Evolutionary conservation across 768 basidiomycete genomes (phyloP).

Genomic region (Boletus edulis): DNA sequence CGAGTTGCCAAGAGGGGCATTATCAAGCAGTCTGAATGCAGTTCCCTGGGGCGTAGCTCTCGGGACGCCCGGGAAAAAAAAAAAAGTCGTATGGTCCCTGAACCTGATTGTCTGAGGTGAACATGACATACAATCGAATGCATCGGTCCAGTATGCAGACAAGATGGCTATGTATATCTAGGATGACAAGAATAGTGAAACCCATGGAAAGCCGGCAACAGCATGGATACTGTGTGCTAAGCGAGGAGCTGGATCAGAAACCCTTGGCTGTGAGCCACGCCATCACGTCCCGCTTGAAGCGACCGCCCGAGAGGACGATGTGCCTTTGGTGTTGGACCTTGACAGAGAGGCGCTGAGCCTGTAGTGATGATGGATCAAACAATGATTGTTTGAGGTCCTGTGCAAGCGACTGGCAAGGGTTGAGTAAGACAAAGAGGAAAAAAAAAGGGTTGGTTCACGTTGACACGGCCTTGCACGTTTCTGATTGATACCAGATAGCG

Average conservation of each 20-base stretch:
- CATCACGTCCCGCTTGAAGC: constrained; percentile 58
- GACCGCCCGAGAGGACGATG: constrained; percentile 58
- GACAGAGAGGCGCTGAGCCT: constrained; percentile 50
- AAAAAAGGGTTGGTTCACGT: constrained; percentile 40
- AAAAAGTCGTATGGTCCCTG: not conserved
- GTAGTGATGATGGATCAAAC: constrained; percentile 45
- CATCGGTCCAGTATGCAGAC: not conserved
- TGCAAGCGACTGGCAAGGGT: constrained; percentile 48
- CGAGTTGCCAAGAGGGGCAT: too few species aligned
- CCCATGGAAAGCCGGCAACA: constrained; percentile 5
- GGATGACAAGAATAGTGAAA: constrained; percentile 3
- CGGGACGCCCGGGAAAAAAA: not conserved
- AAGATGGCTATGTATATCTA: too few species aligned
- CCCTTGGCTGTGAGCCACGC: constrained; percentile 64
- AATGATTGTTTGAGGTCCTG: constrained; percentile 53
- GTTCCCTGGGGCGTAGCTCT: not conserved
- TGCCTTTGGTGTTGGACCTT: constrained; percentile 48
- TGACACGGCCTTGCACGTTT: constrained; percentile 63
- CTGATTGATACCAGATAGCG: constrained; percentile 58
- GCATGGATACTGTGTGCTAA: constrained; percentile 4
- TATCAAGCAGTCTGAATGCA: not conserved
- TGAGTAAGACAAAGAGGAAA: not conserved
- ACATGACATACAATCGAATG: not conserved
- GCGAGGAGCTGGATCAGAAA: constrained; percentile 41
- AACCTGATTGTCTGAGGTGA: not conserved